Base-by-base conservation (phyloP, 768 basidiomycete species). In the Russula earlei region DNA sequence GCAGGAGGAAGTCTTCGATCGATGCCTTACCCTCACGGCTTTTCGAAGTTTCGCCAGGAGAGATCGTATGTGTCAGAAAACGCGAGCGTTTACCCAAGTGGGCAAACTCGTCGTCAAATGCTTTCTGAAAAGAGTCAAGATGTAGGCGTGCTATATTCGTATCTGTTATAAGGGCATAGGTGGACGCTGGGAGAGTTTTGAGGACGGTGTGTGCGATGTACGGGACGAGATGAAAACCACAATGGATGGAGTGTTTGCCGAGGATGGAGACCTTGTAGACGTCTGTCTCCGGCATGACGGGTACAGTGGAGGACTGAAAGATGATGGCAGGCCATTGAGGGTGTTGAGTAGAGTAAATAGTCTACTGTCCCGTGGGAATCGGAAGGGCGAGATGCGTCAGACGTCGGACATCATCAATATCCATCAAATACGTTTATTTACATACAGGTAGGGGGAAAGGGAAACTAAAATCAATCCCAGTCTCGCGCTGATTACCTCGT, bases 11-110 rank as follows among this genome's bases (percentile, higher is more conserved):
- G 70, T 99, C 95, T 68, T 98, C 95, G 63, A 98, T 85, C 56
- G 83, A 77, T 2, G 91, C 95, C 70, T 98, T 98, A 53, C 90
- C 90, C 62, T 88, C 79, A 42, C 96, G 77, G 55, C 84, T 87
- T 72, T 99, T 99, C 29, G 89, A 86, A 0, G 84, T 87, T 72
- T 99, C 96, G 41, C 96, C 96, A 0, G 96, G 96, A 0, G 86
- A 71, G 55, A 98, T 81, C 64, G 88, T 75, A 67, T 87, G 80
- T 56, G 77, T 78, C 58, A 98, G 65, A 70, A 96, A 90, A 54
- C 91, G 73, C 1, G 86, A 75, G 47, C 49, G 52, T 2, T 58
- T 61, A 14, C 60, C 61, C 45, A 49, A 52, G 22, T 63, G 65
- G 38, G 61, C 52, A 36, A 80, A 68, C n/a, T 65, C 72, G 3